Conservation (phyloP, 2,329 filamentous ascomycete species). For the Xylariaceae sp. region DNA sequence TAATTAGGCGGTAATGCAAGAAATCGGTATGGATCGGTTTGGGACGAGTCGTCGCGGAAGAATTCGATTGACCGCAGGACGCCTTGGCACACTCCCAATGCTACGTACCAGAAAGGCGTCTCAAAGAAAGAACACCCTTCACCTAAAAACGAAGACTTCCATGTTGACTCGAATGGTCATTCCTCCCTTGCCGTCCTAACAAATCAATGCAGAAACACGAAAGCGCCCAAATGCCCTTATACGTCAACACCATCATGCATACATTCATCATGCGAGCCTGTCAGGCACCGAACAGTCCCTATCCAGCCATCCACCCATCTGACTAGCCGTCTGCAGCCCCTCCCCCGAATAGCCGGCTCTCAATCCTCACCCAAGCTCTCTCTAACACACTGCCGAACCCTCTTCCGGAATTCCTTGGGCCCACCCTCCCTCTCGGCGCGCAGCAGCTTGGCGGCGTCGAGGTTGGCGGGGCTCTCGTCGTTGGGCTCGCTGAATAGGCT, state of each 20-base stretch:
- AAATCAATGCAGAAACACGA: not conserved
- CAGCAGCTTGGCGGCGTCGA: constrained; percentile 88
- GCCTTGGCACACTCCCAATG: not conserved
- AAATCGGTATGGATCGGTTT: not conserved
- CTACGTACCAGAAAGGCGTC: not conserved
- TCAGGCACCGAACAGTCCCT: not conserved
- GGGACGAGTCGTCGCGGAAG: not conserved
- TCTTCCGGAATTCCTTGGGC: constrained; percentile 73
- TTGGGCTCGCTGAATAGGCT: constrained; percentile 92
- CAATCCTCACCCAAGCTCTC: constrained; percentile 78
- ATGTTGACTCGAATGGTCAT: not conserved
- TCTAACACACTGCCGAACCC: constrained; percentile 76
- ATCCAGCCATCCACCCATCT: not conserved
- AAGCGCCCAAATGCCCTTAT: not conserved
- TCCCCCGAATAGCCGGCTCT: no score
- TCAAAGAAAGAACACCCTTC: not conserved
- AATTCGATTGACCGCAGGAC: not conserved
- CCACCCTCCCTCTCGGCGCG: constrained; percentile 70
- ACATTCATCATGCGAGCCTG: constrained; percentile 34
- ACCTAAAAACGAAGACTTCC: not conserved
- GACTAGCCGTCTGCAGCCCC: not conserved
- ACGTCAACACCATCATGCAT: constrained; percentile 39
- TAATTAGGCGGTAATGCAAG: not conserved
- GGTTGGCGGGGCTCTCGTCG: constrained; percentile 92
- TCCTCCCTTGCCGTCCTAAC: constrained; percentile 4